Base-by-base conservation (phyloP, 768 basidiomycete genomes). In the Amanita exitialis region DNA sequence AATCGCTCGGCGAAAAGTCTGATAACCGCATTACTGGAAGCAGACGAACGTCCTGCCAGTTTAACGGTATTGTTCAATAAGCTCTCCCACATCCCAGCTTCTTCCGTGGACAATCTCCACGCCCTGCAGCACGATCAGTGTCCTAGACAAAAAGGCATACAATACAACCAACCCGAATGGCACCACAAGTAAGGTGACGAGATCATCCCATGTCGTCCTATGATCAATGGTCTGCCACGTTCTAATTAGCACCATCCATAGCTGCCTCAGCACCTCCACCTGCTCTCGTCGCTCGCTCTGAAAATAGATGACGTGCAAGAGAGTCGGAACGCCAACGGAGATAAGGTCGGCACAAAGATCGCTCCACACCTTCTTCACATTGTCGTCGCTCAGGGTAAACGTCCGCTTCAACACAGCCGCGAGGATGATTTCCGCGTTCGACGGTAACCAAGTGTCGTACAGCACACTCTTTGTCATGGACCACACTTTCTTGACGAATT, bases 391-490 rank as follows among this genome's bases (percentile, higher is more conserved):
- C 13, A 80, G 53, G 9, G 63, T 58, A 52, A 76, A 80, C 0
- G 65, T 58, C 30, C 65, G 66, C 48, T 69, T 68, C n/a, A 82
- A 56, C 13, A 82, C 56, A 0, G 68, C 66, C 0, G 62, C 64
- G 3, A 84, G 64, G 20, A 84, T 68, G 0, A 60, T 58, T 50
- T 75, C 73, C 9, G 80, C 77, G 0, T 69, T 62, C 4, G 64
- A 61, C 1, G 69, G 58, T 15, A 83, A 69, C 65, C 64, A 70
- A 6, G 64, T 28, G 1, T 58, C 36, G 16, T 65, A 57, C 44
- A 80, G 80, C 4, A 76, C 72, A 34, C 73, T 72, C 62, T 68
- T 73, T 62, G 76, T 68, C 10, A 71, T 67, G 15, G 56, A 63
- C 82, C 81, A 85, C 27, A 84, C 62, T 45, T 69, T 70, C 41